Conservation (phyloP, 2,329 filamentous ascomycete species). For the Pyrenochaeta sp. region DNA sequence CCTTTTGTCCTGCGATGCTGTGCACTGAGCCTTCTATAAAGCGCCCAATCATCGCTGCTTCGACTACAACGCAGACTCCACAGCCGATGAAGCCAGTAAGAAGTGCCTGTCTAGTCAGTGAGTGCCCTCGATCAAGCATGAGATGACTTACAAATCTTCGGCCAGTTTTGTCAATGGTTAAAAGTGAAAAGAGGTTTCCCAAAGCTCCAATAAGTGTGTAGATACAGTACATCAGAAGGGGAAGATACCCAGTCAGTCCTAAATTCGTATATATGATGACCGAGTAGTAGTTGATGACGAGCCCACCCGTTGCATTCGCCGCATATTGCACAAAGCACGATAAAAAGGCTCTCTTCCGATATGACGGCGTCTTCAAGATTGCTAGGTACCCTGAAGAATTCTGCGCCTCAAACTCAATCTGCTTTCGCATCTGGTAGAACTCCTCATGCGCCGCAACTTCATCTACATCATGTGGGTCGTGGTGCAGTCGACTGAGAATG, state of each 20-base stretch:
- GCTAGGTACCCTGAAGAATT: conserved; percentile 29
- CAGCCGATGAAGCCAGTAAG: conserved; percentile 29
- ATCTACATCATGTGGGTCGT: conserved; percentile 25
- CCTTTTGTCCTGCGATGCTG: conserved; percentile 26
- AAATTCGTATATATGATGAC: conserved; percentile 35
- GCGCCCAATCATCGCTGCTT: conserved; percentile 32
- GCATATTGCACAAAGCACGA: conserved; percentile 34
- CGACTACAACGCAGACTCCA: conserved; percentile 27
- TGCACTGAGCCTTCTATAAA: conserved; percentile 21
- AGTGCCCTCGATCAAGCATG: not conserved
- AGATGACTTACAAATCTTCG: conserved; percentile 23
- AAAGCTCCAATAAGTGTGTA: conserved; percentile 35
- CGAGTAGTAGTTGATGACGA: conserved; percentile 37
- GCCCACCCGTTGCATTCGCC: conserved; percentile 30
- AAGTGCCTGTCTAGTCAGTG: conserved; percentile 22
- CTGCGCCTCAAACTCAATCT: conserved; percentile 31
- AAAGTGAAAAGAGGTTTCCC: conserved; percentile 29
- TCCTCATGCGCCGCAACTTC: conserved; percentile 31
- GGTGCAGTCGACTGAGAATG: conserved; percentile 21
- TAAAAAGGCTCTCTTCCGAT: conserved; percentile 31
- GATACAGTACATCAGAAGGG: conserved; percentile 35
- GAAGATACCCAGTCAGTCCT: conserved; percentile 27
- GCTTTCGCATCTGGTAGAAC: conserved; percentile 33
- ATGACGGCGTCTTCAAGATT: conserved; percentile 26
- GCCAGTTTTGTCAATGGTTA: conserved; percentile 33